These are phyloP conservation scores for Myxozyma nipponensis DNA, from an alignment of 805 yeast genomes.

Conservation along the genomic window DNA sequence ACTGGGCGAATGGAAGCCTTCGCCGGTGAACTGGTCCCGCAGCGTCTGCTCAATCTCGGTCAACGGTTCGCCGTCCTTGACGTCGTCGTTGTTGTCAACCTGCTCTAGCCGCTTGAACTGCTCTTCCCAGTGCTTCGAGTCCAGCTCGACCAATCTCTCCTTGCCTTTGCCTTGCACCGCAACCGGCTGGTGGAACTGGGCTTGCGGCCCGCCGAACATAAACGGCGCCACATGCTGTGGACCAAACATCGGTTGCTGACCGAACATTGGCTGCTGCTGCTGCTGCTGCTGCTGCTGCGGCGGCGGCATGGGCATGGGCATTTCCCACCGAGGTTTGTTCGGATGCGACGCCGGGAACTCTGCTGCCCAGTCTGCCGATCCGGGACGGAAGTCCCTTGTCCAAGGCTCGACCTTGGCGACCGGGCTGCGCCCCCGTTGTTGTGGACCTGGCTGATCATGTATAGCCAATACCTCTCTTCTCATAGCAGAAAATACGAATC, in stretches of 20 bases:
- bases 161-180: conserved; percentile 15
- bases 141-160: conserved; percentile 36
- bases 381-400: neutral
- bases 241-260: neutral
- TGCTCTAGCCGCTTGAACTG: conserved; percentile 42
- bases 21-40: conserved; percentile 15
- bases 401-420: neutral
- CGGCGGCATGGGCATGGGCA: neutral
- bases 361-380: neutral
- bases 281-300: neutral
- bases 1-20: conserved; percentile 29
- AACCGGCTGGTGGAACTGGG: neutral
- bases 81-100: conserved; percentile 19
- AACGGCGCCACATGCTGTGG: neutral
- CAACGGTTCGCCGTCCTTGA: conserved; percentile 23
- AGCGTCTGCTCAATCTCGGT: conserved; percentile 19
- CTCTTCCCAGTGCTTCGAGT: conserved; percentile 44
- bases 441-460: neutral
- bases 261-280: neutral
- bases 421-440: neutral
- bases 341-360: neutral
- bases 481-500: conserved; percentile 14
- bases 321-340: neutral
- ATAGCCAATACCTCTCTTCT: conserved; percentile 11
- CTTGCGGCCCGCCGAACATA: too few species aligned